These are phyloP conservation scores for Nakataea oryzae DNA, from an alignment of 2,329 filamentous ascomycete species.

Conservation along the genomic window DNA sequence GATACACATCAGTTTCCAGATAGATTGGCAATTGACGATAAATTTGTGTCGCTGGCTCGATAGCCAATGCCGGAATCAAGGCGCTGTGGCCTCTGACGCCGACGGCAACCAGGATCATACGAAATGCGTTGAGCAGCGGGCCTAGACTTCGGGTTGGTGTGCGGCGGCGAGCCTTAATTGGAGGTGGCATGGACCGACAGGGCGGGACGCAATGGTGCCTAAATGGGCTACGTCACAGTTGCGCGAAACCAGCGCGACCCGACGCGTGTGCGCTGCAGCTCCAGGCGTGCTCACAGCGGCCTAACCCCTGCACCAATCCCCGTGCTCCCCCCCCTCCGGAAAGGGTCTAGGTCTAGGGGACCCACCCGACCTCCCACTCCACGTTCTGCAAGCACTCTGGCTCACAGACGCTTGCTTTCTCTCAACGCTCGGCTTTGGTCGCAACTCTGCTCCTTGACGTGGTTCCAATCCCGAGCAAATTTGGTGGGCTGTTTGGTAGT, in stretches of 20 bases:
- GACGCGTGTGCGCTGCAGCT: neutral
- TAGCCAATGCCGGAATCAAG: too few relatives aligned
- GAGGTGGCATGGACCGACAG: too few relatives aligned
- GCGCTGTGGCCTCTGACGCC: too few relatives aligned
- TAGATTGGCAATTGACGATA: neutral
- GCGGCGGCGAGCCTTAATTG: neutral
- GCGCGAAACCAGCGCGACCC: neutral
- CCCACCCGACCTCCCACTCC: neutral
- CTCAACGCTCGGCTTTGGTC: neutral
- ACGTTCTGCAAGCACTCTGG: too few relatives aligned
- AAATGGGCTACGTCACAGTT: neutral
- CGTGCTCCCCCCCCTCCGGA: neutral
- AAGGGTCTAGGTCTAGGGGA: neutral
- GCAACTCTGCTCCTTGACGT: neutral
- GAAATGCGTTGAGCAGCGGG: too few relatives aligned
- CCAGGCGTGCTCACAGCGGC: neutral
- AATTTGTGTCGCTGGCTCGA: too few relatives aligned
- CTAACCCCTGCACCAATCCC: neutral
- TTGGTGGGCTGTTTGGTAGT: neutral
- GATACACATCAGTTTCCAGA: neutral
- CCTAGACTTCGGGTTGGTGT: too few relatives aligned
- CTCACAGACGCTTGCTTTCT: too few relatives aligned
- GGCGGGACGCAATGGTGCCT: neutral
- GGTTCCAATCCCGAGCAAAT: neutral
- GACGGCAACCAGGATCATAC: too few relatives aligned